Evolutionary conservation across 768 basidiomycete genomes (phyloP).

Genomic region (Suillus lakei): DNA sequence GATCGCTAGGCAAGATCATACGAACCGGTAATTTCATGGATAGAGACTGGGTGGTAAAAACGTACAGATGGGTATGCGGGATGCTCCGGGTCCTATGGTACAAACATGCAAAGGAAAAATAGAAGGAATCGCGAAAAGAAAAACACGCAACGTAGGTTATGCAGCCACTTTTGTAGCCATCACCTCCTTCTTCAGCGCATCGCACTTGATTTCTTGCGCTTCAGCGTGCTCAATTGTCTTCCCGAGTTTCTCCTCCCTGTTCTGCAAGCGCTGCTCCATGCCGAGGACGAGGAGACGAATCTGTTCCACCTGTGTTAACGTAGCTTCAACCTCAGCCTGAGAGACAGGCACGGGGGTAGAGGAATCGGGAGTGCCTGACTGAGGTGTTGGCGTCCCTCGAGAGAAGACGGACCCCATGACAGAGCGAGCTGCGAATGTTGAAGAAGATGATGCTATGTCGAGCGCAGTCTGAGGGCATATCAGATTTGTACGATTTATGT

Average conservation of each 20-base stretch:
- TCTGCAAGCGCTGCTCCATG: constrained; percentile 74
- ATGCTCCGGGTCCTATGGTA: constrained; percentile 5
- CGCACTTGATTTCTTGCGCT: constrained; percentile 57
- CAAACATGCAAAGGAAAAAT: background rate
- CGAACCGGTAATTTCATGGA: background rate
- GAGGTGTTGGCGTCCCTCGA: constrained; percentile 21
- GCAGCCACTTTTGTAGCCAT: constrained; percentile 25
- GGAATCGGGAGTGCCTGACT: constrained; percentile 15
- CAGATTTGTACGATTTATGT: background rate
- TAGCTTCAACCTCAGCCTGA: constrained; percentile 40
- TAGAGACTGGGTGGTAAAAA: constrained; percentile 4
- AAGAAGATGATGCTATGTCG: constrained; percentile 40
- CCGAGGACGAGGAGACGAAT: constrained; percentile 71
- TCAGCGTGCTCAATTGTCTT: constrained; percentile 68
- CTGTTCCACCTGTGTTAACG: constrained; percentile 68
- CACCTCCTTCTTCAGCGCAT: constrained; percentile 48
- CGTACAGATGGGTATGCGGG: constrained; percentile 1
- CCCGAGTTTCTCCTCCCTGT: constrained; percentile 61
- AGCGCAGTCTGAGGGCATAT: constrained; percentile 32
- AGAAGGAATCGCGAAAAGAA: background rate
- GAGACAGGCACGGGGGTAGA: constrained; percentile 23
- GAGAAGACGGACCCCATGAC: constrained; percentile 32
- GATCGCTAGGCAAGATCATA: background rate
- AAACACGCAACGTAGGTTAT: constrained; percentile 15
- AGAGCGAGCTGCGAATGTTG: constrained; percentile 32